Conservation (phyloP, 2,329 filamentous ascomycete genomes). For the Phyllosticta capitalensis region DNA sequence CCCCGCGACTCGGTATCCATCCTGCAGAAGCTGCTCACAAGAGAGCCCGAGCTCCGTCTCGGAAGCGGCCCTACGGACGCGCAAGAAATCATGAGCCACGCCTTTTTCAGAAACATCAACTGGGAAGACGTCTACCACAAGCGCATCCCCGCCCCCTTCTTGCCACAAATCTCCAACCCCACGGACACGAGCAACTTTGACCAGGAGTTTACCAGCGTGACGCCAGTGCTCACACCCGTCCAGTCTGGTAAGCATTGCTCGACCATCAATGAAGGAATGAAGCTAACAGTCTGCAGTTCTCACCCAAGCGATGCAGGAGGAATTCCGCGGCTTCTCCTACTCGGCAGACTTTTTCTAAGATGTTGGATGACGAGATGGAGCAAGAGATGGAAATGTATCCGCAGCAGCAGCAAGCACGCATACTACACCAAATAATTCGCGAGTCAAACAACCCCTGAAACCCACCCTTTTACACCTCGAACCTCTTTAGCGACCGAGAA, state of each 20-base stretch:
- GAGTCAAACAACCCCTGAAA: no score
- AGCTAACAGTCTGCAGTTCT: conserved; percentile 53
- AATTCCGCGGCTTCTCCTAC: conserved; percentile 98
- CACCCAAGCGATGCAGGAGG: conserved; percentile 97
- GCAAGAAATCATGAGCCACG: conserved; percentile 97
- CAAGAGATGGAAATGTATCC: no score
- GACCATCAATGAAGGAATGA: not conserved
- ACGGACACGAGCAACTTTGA: conserved; percentile 99
- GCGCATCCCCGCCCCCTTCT: conserved; percentile 77
- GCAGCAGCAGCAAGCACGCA: no score
- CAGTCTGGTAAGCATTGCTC: conserved; percentile 68
- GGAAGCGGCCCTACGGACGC: conserved; percentile 94
- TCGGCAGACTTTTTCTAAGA: conserved; percentile 69
- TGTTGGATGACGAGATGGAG: not conserved
- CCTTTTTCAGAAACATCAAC: conserved; percentile 95
- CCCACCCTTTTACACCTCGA: no score
- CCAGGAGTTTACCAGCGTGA: conserved; percentile 96
- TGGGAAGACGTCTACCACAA: conserved; percentile 99
- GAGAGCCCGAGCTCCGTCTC: conserved; percentile 85
- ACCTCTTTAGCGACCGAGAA: no score
- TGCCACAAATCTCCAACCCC: conserved; percentile 79
- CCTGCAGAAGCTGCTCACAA: conserved; percentile 89
- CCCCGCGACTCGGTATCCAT: conserved; percentile 95
- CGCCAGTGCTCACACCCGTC: conserved; percentile 90
- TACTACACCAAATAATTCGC: no score